Percentiles rank a stretch among this genome's conserved stretches.
Evolutionary conservation across 495 filamentous ascomycete genomes (phyloP).

Genomic region (Hypoxylon crocopeplum): DNA sequence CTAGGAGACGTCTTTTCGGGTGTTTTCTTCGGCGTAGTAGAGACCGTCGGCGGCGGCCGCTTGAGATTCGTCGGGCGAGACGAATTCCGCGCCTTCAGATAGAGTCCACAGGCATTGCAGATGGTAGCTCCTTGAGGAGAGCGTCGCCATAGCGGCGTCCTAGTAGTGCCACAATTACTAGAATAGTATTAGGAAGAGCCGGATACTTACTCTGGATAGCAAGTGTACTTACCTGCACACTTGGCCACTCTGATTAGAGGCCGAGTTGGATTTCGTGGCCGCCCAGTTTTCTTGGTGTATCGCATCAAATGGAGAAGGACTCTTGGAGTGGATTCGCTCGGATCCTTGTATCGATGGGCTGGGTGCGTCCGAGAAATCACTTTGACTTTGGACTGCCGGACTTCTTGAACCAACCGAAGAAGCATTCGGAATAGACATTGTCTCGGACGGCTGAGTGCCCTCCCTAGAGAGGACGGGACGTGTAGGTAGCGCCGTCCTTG

Average conservation of each 20-base stretch:
- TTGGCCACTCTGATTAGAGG: constrained; percentile 51
- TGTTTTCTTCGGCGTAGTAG: constrained; percentile 45
- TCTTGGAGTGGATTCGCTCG: constrained; percentile 40
- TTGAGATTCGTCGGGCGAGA: constrained; percentile 89
- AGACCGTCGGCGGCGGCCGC: constrained; percentile 59
- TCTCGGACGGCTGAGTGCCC: constrained; percentile 33
- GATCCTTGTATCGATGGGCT: constrained; percentile 41
- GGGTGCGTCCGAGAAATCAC: constrained; percentile 36
- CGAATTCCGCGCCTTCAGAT: constrained; percentile 90
- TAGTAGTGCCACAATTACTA: constrained; percentile 94
- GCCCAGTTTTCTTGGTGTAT: constrained; percentile 33
- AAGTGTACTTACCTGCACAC: constrained; percentile 58
- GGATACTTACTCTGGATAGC: background rate
- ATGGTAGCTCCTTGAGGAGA: constrained; percentile 93
- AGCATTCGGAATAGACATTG: constrained; percentile 27
- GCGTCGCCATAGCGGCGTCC: constrained; percentile 92
- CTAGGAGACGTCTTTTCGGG: constrained; percentile 44
- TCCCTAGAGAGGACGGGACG: constrained; percentile 39
- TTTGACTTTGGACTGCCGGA: constrained; percentile 36
- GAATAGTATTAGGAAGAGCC: constrained; percentile 12
- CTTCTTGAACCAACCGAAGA: constrained; percentile 37
- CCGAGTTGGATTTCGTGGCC: constrained; percentile 12
- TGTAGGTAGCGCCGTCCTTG: constrained; percentile 40
- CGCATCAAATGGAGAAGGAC: constrained; percentile 41
- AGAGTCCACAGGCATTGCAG: constrained; percentile 97